These are phyloP conservation scores for Fusarium sp. DNA, from an alignment of 2,329 filamentous ascomycete genomes.

Conservation along the genomic window DNA sequence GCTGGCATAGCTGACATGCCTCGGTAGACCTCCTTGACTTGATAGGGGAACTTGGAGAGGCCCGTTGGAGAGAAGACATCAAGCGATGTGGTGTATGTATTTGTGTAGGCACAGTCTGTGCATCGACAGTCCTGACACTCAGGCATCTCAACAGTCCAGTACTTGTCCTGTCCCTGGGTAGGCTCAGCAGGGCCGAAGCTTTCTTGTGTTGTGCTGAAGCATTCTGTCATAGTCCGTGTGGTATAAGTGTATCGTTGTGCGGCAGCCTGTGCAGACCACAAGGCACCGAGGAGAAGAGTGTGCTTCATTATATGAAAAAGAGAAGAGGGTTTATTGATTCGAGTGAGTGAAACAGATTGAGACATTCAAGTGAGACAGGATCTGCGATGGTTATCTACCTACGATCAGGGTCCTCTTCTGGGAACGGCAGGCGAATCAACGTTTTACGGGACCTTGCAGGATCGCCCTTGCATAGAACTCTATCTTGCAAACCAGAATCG, in stretches of 20 bases:
- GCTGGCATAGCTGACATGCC: conserved; percentile 44
- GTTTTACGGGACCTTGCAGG: conserved; percentile 29
- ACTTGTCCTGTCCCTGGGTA: conserved; percentile 40
- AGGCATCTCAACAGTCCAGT: conserved; percentile 45
- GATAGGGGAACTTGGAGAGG: conserved; percentile 35
- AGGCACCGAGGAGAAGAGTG: conserved; percentile 14
- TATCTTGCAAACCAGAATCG: conserved; percentile 23
- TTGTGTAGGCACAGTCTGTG: conserved; percentile 40
- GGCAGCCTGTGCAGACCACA: conserved; percentile 24
- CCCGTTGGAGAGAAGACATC: conserved; percentile 42
- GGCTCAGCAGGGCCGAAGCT: conserved; percentile 42
- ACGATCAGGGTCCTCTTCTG: conserved; percentile 13
- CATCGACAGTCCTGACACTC: conserved; percentile 44
- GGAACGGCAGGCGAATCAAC: conserved; percentile 23
- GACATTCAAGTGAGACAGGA: conserved; percentile 36
- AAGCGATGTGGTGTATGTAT: conserved; percentile 44
- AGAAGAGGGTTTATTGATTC: conserved; percentile 1
- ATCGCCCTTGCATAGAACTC: conserved; percentile 36
- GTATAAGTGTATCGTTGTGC: conserved; percentile 46
- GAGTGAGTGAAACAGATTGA: conserved; percentile 4
- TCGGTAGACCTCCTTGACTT: conserved; percentile 46
- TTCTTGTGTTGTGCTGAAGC: conserved; percentile 43
- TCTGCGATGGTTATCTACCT: conserved; percentile 38
- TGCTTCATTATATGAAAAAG: conserved; percentile 37
- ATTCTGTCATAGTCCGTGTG: conserved; percentile 44